Base-by-base conservation (phyloP, 257 asterid genomes). In the Plantago ovata region DNA sequence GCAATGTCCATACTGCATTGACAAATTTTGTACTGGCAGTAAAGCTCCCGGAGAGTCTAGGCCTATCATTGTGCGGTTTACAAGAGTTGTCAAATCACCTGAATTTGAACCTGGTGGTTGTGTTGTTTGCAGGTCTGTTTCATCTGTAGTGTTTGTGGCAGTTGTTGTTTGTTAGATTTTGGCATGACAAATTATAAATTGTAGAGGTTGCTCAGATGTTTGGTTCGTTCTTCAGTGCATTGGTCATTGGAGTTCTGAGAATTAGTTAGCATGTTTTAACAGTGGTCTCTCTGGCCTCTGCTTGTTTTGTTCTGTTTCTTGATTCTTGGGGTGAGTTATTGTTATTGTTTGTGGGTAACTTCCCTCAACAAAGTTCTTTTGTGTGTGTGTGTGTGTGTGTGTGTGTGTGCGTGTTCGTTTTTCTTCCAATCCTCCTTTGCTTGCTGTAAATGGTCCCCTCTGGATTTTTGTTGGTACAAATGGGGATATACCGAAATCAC, bases 71-170 rank as follows among this genome's bases (percentile, higher is more conserved):
- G 60, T 84, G 61, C 79, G 96, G 69, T 75, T 87, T 69, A 89
- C 78, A 63, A 81, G 96, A 79, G 95, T 86, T 69, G 99, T 84
- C 24, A 84, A 81, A 72, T 85, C 95, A 63, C 90, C 97, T 20
- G 94, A 86, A 69, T 79, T 67, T 56, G 95, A 77, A 75, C 81
- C 87, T 56, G 97, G 99, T 62, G 99, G 97, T 39, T 93, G 99
- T 79, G 83, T 82, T 72, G 81, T 89, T 67, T 93, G 99, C 97
- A 93, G 99, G 99, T 93, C 45, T 58, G 82, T 61, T 73, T 61
- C 61, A 10, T 55, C 9, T 20, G 28, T 4, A 3, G 15, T 22
- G 14, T 24, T 24, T 24, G 32, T 24, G n/a, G n/a, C n/a, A n/a
- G n/a, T n/a, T n/a, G n/a, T n/a, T n/a, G n/a, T 24, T 24, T 24